Percentiles rank a stretch among this genome's conserved stretches.
phyloP scores from a whole-genome alignment of 108 stramenopile genomes.

The Skeletonema grethae region DNA sequence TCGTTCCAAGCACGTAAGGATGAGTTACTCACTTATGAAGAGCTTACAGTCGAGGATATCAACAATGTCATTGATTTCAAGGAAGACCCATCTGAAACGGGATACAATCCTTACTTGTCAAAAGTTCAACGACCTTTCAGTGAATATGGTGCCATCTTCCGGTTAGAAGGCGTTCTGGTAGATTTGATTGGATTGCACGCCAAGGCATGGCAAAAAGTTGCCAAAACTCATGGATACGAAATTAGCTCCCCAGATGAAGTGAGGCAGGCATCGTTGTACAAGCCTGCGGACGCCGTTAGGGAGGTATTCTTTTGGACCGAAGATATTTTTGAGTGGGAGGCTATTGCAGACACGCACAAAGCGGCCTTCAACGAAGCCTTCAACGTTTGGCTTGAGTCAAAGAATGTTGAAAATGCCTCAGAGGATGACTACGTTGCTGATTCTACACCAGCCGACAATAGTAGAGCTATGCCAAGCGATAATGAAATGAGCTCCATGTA shows the following conservation, averaged over 20 bases:
- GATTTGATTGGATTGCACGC: conserved; percentile 70
- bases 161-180: conserved; percentile 77
- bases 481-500: conserved; percentile 43
- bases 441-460: background rate
- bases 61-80: conserved; percentile 69
- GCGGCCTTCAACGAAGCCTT: conserved; percentile 56
- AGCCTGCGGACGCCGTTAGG: conserved; percentile 64
- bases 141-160: conserved; percentile 78
- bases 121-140: conserved; percentile 73
- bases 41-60: conserved; percentile 61
- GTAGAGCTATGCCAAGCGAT: conserved; percentile 25
- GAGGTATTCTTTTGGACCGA: conserved; percentile 69
- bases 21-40: conserved; percentile 64
- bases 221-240: conserved; percentile 52
- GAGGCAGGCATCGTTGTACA: conserved; percentile 56
- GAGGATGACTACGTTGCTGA: conserved; percentile 23
- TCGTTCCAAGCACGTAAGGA: conserved; percentile 65
- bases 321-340: conserved; percentile 54
- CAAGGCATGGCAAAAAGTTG: conserved; percentile 74
- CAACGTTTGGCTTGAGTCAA: conserved; percentile 53
- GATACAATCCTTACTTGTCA: conserved; percentile 63
- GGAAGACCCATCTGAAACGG: conserved; percentile 57
- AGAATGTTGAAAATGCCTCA: conserved; percentile 5
- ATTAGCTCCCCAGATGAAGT: conserved; percentile 55
- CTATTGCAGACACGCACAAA: conserved; percentile 44